Conservation (phyloP, 495 filamentous ascomycete genomes). For the Hypoxylon cercidicola region DNA sequence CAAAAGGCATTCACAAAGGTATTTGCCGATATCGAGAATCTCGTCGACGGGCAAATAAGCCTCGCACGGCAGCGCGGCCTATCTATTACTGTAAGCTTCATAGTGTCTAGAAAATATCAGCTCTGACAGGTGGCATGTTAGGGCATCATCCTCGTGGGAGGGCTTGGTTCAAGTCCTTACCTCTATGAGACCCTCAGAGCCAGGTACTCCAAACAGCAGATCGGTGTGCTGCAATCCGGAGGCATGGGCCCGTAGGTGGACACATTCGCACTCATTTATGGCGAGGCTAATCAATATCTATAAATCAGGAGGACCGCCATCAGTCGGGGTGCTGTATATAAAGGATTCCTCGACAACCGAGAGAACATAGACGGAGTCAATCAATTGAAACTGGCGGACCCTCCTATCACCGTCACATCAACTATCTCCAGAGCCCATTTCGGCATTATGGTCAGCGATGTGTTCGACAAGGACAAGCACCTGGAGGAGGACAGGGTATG, state of each 20-base stretch:
- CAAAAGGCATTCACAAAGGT: constrained; percentile 9
- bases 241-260: constrained; percentile 22
- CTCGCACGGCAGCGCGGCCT: background rate
- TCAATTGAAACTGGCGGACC: background rate
- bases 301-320: constrained; percentile 37
- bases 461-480: background rate
- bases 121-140: background rate
- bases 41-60: constrained; percentile 19
- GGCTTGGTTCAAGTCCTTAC: constrained; percentile 40
- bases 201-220: background rate
- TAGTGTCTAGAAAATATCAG: background rate
- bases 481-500: constrained; percentile 11
- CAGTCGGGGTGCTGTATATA: constrained; percentile 39
- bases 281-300: background rate
- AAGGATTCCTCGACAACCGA: constrained; percentile 24
- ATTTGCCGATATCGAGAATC: constrained; percentile 8
- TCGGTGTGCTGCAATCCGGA: constrained; percentile 12
- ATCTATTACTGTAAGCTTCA: constrained; percentile 10
- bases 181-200: constrained; percentile 29
- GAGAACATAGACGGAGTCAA: background rate
- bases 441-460: background rate
- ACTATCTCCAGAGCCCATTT: constrained; percentile 35
- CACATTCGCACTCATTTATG: background rate
- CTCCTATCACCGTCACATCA: constrained; percentile 8
- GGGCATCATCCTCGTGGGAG: constrained; percentile 44